Conservation (phyloP, 257 asterid genomes). For the Lycium ferocissimum region DNA sequence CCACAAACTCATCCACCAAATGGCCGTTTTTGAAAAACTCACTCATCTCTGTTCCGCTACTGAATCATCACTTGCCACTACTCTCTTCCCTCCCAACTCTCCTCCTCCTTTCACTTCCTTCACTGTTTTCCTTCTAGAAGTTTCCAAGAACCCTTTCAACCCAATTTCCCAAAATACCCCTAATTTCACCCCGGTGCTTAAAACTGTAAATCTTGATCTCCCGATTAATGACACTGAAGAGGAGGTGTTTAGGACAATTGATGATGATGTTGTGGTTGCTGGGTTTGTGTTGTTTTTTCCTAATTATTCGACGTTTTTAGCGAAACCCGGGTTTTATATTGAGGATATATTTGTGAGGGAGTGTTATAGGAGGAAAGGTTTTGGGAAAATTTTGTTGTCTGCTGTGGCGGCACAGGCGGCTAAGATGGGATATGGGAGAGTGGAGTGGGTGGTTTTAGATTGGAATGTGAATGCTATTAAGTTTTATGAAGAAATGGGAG, state of each 20-base stretch:
- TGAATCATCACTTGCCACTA: constrained; percentile 49
- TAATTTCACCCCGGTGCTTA: constrained; percentile 39
- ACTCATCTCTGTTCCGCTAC: constrained; percentile 51
- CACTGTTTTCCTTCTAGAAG: constrained; percentile 58
- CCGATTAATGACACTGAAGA: constrained; percentile 34
- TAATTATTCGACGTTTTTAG: constrained; percentile 76
- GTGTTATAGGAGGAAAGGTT: constrained; percentile 80
- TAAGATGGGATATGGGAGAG: constrained; percentile 83
- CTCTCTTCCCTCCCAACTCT: constrained; percentile 45
- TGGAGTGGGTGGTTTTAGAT: constrained; percentile 94
- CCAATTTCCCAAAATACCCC: constrained; percentile 13
- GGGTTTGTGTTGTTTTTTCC: constrained; percentile 89
- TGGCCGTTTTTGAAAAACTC: constrained; percentile 57
- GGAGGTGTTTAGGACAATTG: too few relatives aligned
- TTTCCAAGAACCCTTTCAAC: constrained; percentile 45
- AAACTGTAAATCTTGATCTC: constrained; percentile 57
- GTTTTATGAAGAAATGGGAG: constrained; percentile 89
- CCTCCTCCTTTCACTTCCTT: constrained; percentile 50
- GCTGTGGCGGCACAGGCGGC: constrained; percentile 93
- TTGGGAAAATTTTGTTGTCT: constrained; percentile 69
- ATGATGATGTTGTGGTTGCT: constrained; percentile 47
- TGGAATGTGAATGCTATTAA: constrained; percentile 75
- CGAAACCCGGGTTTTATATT: constrained; percentile 83
- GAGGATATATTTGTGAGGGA: constrained; percentile 90
- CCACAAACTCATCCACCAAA: constrained; percentile 56